Percentiles rank a stretch among this genome's conserved stretches.
Evolutionary conservation across 1,139 yeast genomes (phyloP).

Genomic region (Kodamaea fungicola): DNA sequence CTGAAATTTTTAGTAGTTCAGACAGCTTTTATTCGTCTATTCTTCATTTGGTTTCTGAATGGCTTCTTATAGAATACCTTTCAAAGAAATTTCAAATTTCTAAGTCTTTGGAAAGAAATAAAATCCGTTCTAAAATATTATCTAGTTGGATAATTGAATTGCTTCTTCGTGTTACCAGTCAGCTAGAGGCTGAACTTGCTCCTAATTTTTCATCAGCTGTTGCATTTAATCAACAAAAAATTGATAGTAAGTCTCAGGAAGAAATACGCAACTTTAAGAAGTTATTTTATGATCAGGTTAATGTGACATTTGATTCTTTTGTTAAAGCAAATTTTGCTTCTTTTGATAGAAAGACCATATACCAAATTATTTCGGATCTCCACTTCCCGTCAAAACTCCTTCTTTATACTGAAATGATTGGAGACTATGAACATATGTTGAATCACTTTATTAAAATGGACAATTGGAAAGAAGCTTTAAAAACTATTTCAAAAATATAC

Average conservation of each 20-base stretch:
- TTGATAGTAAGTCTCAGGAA: too few relatives aligned
- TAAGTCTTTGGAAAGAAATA: conserved; percentile 27
- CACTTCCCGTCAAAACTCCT: conserved; percentile 63
- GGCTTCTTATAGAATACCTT: conserved; percentile 53
- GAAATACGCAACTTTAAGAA: conserved; percentile 2
- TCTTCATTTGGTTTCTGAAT: conserved; percentile 19
- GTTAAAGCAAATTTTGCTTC: conserved; percentile 43
- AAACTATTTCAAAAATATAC: conserved; percentile 49
- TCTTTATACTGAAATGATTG: conserved; percentile 62
- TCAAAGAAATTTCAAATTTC: conserved; percentile 45
- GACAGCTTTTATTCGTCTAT: conserved; percentile 1
- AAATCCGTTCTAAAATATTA: conserved; percentile 59
- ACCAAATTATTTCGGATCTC: conserved; percentile 67
- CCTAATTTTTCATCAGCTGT: too few relatives aligned
- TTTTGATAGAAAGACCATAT: conserved; percentile 64
- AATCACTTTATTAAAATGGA: conserved; percentile 64
- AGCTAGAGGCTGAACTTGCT: conserved; percentile 16
- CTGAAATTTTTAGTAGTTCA: neutral
- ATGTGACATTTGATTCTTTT: conserved; percentile 48
- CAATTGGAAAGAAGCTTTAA: conserved; percentile 73
- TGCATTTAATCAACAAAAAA: too few relatives aligned
- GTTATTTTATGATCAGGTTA: conserved; percentile 14
- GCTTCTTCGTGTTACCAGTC: conserved; percentile 25
- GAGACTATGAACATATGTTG: conserved; percentile 68
- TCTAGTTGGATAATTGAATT: conserved; percentile 83